Percentiles rank a stretch among this genome's conserved stretches.
These are phyloP conservation scores for Aspergillus sp. DNA, from an alignment of 2,329 filamentous ascomycete genomes.

Conservation along the genomic window DNA sequence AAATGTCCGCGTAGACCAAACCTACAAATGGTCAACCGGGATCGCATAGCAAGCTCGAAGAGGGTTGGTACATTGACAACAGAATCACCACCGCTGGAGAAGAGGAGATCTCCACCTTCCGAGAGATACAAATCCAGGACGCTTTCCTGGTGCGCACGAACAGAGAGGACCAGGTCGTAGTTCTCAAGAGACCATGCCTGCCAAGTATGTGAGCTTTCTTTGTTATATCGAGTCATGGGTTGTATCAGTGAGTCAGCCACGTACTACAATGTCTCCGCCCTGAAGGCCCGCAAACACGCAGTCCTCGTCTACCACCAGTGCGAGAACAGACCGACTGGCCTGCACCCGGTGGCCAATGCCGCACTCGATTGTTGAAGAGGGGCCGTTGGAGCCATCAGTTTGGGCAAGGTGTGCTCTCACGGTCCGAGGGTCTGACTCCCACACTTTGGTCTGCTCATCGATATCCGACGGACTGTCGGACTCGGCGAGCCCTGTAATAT, in stretches of 20 bases:
- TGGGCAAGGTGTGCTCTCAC: constrained; percentile 17
- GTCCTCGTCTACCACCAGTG: constrained; percentile 75
- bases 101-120: constrained; percentile 70
- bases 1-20: constrained; percentile 80
- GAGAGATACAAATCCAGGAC: constrained; percentile 84
- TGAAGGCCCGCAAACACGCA: constrained; percentile 91
- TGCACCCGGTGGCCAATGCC: constrained; percentile 45
- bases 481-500: constrained; percentile 30
- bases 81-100: constrained; percentile 91
- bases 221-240: neutral
- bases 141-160: constrained; percentile 89
- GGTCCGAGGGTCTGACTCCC: constrained; percentile 31
- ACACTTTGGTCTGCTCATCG: constrained; percentile 35
- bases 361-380: constrained; percentile 31
- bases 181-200: constrained; percentile 82
- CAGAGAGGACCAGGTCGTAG: constrained; percentile 73
- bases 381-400: constrained; percentile 19
- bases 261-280: constrained; percentile 81
- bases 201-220: constrained; percentile 19
- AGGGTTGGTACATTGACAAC: constrained; percentile 70
- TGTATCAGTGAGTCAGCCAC: constrained; percentile 20
- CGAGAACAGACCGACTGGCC: constrained; percentile 55
- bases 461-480: constrained; percentile 36
- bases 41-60: neutral
- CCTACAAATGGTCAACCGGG: constrained; percentile 35